Evolutionary conservation across 1,139 yeast genomes (phyloP), one percentile per base, ranked within the genome.

Genomic region (Candida labiduridarum): DNA sequence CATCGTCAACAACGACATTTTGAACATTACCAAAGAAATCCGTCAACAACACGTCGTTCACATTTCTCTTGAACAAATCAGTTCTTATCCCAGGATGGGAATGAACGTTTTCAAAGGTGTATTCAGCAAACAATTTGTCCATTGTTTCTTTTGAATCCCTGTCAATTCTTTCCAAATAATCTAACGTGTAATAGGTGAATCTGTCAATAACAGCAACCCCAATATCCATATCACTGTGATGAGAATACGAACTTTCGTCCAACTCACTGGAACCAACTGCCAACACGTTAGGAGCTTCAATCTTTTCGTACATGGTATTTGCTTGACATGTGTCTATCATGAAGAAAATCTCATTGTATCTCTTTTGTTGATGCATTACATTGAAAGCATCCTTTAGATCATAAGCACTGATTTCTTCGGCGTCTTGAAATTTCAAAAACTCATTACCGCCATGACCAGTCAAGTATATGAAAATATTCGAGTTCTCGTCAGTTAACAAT

Each of bases 241-340:
- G 98, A 2, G 97, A 91, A 65, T 92, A 94, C 1, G 97, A 89
- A 48, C 94, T 86, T 67, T 95, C 97, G 50, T 88, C 96, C 10
- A 90, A 58, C 58, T 79, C 87, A n/a, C 96, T 87, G 1, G 97
- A 90, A 0, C 99, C 99, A 43, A 94, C 96, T 0, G 97, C 91
- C 51, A 94, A 73, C 45, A 94, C 83, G 65, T 94, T 92, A 38
- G 99, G 99, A 9, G 97, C 88, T 65, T 91, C 91, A 64, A 92
- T 86, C 64, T 88, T 82, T 51, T 95, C 87, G 69, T 89, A 94
- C 99, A 94, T 94, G 16, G 99, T 90, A 68, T 94, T 94, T 30
- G 99, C 99, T 71, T 94, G 99, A 66, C 99, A 94, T 0, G 99
- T 94, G 67, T 94, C 99, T 57, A 94, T 89, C 98, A 94, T 94